Percentiles rank a stretch among this genome's conserved stretches.
phyloP scores from a whole-genome alignment of 2,329 filamentous ascomycete genomes.

The Hypoxylon sp. region DNA sequence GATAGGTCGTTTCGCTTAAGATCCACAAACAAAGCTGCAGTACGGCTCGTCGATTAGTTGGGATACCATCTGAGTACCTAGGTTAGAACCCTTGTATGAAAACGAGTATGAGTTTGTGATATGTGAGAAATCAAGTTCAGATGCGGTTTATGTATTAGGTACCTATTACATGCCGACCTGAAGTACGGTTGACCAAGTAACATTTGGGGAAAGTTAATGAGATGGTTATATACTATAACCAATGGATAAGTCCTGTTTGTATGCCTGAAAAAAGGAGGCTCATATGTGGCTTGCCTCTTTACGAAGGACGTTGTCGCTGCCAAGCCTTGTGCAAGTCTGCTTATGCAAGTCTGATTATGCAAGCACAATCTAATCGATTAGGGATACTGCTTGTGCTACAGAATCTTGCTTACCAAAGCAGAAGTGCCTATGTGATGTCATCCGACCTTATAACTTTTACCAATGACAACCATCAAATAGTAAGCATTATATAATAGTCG shows the following conservation, averaged over 20 bases:
- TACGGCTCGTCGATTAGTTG: background rate
- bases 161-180: background rate
- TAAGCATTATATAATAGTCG: slow-evolving; percentile 15
- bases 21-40: background rate
- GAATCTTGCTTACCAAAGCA: background rate
- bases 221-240: background rate
- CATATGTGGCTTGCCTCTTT: background rate
- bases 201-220: background rate
- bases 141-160: background rate
- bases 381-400: background rate
- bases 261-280: background rate
- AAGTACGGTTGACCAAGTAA: too few relatives aligned
- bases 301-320: background rate
- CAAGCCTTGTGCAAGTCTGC: slow-evolving; percentile 1
- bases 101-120: background rate
- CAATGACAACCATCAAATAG: background rate
- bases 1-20: background rate
- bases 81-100: background rate
- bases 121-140: background rate
- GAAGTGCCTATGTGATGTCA: background rate
- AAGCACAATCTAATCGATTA: background rate
- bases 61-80: background rate
- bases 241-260: background rate
- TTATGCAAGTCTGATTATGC: background rate
- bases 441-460: background rate